These are phyloP conservation scores for Dendrobium huoshanense DNA, from an alignment of 106 monocot species.

Conservation along the genomic window DNA sequence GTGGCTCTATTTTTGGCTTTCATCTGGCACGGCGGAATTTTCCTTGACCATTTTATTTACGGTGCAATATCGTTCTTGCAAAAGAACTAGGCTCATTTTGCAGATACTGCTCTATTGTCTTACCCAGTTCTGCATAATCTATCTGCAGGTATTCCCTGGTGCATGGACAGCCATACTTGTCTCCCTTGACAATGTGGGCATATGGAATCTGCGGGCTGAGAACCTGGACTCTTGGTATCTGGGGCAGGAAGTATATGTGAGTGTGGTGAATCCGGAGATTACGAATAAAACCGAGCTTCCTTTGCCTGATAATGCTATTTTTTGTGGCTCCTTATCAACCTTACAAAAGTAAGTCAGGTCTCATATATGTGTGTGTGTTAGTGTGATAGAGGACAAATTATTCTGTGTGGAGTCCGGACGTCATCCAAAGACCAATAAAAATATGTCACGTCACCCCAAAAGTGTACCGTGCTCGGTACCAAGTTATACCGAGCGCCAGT, in stretches of 20 bases:
- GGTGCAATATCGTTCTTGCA: neutral
- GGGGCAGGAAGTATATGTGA: slow-evolving; percentile 81
- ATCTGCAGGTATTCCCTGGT: slow-evolving; percentile 72
- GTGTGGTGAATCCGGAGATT: slow-evolving; percentile 64
- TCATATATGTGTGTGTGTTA: neutral
- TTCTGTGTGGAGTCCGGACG: too few species aligned
- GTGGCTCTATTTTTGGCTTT: too few species aligned
- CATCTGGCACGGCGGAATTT: too few species aligned
- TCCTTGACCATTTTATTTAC: too few species aligned
- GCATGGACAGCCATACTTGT: slow-evolving; percentile 95
- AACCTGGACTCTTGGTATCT: slow-evolving; percentile 66
- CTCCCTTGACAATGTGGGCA: slow-evolving; percentile 68
- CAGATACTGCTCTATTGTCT: neutral
- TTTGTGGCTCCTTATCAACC: slow-evolving; percentile 72
- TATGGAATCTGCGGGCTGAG: slow-evolving; percentile 81
- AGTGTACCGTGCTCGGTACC: too few species aligned
- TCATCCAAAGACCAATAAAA: too few species aligned
- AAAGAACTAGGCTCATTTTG: neutral
- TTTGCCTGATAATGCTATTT: slow-evolving; percentile 75
- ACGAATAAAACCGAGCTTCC: slow-evolving; percentile 60
- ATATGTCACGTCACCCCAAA: too few species aligned
- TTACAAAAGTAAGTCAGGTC: slow-evolving; percentile 64
- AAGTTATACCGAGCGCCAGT: too few species aligned
- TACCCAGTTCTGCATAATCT: neutral
- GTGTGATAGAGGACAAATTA: too few species aligned